Evolutionary conservation across 768 basidiomycete genomes (phyloP), one percentile per base, ranked within the genome.

Genomic region (Scleroderma citrinum): DNA sequence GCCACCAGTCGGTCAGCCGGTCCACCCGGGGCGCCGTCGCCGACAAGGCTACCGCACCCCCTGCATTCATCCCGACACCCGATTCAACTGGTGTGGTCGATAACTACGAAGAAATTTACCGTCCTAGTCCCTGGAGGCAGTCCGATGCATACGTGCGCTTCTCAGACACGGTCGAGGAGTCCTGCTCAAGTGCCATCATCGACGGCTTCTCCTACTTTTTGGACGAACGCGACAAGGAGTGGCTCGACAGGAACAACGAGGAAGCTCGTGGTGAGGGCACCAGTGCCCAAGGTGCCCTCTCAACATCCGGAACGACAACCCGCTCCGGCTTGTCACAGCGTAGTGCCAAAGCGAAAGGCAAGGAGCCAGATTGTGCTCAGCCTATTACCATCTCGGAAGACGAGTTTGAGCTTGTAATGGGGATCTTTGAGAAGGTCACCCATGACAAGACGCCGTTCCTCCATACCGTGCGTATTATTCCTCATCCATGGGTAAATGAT

Each of bases 321-420:
- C 76, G 81, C 5, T 81, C 84, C 16, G 72, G 78, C 31, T 75
- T 74, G 4, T 55, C 64, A 7, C 69, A 70, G 46, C 71, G 79
- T 38, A 87, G 84, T 59, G 77, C 83, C 21, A 92, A 91, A 67
- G 82, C 81, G 8, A 93, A 87, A 59, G 89, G 87, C 48, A 92
- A 90, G 64, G 89, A 89, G 48, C 83, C 85, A 1, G 90, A 94
- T 46, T 67, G 77, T 2, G 66, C 69, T 2, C 80, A 78, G 49
- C 77, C 82, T 8, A 58, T 84, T n/a, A 68, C 75, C 47, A 85
- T 98, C 50, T 75, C 81, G 3, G 94, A 96, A 61, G 92, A 96
- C 57, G 86, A 92, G 58, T 95, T 98, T 54, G 96, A 99, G 66
- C 76, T 93, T 53, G 82, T 95, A 49, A 95, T 97, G 92, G 91